Percentiles rank a stretch among this genome's conserved stretches.
These are phyloP conservation scores for Mortierella sp. DNA, from an alignment of 371 early-diverging fungal genomes.

Conservation along the genomic window DNA sequence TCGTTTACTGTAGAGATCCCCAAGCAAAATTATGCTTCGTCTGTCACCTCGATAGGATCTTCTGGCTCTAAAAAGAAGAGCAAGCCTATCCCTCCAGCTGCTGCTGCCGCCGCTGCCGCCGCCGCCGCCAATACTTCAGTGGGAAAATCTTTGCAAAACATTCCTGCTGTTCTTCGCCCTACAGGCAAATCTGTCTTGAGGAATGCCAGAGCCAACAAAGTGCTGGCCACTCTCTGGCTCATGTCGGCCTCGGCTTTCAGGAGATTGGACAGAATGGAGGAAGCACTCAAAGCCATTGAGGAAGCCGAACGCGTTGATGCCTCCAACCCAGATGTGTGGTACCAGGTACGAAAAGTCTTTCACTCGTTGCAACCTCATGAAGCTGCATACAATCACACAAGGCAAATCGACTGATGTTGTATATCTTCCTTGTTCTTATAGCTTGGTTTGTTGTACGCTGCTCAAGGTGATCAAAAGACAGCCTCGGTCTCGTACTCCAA, in stretches of 20 bases:
- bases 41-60: slow-evolving; percentile 52
- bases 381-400: no score
- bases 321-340: slow-evolving; percentile 69
- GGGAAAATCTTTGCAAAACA: slow-evolving; percentile 20
- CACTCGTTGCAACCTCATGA: no score
- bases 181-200: slow-evolving; percentile 39
- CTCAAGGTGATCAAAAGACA: slow-evolving; percentile 56
- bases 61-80: slow-evolving; percentile 25
- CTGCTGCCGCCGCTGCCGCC: background rate
- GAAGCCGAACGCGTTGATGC: slow-evolving; percentile 72
- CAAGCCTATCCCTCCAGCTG: slow-evolving; percentile 13
- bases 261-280: slow-evolving; percentile 65
- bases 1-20: slow-evolving; percentile 37
- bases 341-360: slow-evolving; percentile 48
- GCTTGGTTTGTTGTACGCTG: slow-evolving; percentile 61
- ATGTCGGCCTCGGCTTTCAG: slow-evolving; percentile 70
- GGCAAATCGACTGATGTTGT: background rate
- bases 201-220: slow-evolving; percentile 57
- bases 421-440: background rate
- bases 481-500: slow-evolving; percentile 66
- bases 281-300: slow-evolving; percentile 71
- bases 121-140: background rate
- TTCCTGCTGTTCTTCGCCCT: slow-evolving; percentile 22
- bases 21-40: slow-evolving; percentile 55
- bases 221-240: slow-evolving; percentile 66